Percentiles rank a stretch among this genome's conserved stretches.
Evolutionary conservation across 441 rosid species (phyloP).

Genomic region (Gossypium lobatum): DNA sequence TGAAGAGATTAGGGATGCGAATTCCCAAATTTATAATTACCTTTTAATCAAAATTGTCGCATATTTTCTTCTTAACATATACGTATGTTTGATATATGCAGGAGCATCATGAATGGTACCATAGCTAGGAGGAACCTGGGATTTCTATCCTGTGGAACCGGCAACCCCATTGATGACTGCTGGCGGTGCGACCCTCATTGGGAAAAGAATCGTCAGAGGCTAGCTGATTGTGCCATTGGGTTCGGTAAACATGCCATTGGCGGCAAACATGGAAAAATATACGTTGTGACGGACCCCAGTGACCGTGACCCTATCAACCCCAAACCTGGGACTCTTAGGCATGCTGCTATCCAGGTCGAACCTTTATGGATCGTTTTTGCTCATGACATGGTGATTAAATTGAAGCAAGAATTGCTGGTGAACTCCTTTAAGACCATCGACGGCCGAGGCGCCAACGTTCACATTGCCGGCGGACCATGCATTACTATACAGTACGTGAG

Average conservation of each 20-base stretch:
- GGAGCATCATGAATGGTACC: constrained; percentile 24
- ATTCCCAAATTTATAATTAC: too few species aligned
- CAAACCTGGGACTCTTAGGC: constrained; percentile 37
- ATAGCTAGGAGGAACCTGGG: constrained; percentile 23
- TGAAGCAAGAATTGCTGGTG: constrained; percentile 37
- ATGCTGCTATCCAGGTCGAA: constrained; percentile 33
- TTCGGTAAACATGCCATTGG: constrained; percentile 41
- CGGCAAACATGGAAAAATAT: constrained; percentile 33
- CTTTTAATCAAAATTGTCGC: background rate
- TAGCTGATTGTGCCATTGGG: constrained; percentile 23
- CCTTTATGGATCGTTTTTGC: constrained; percentile 8
- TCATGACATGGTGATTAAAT: background rate
- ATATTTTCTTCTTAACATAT: background rate
- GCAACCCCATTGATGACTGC: constrained; percentile 1
- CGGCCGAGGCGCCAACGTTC: constrained; percentile 40
- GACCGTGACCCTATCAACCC: constrained; percentile 35
- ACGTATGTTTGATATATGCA: background rate
- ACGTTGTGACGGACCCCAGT: constrained; percentile 33
- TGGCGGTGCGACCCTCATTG: background rate
- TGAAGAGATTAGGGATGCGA: background rate
- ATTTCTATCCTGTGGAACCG: background rate
- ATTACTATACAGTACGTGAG: constrained; percentile 40
- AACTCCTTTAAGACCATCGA: constrained; percentile 46
- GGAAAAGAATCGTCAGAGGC: constrained; percentile 1
- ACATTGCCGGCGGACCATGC: constrained; percentile 43